phyloP scores from a whole-genome alignment of 345 rosid genomes.

The Euphorbia pulcherrima region DNA sequence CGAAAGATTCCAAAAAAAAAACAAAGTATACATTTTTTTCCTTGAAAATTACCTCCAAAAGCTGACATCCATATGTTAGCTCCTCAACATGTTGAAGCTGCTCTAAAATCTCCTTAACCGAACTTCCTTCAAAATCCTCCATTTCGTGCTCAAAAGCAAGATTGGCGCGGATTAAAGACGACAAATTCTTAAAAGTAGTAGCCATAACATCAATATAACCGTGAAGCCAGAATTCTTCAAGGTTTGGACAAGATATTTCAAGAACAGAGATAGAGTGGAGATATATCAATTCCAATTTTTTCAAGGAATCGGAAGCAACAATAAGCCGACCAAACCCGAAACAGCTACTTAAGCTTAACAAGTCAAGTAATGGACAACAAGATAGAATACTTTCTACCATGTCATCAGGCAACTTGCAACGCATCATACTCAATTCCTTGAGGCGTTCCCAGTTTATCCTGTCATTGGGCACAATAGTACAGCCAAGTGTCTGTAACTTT shows the following conservation, averaged over 20 bases:
- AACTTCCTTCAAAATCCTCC: neutral
- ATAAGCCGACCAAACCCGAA: neutral
- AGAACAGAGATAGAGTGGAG: neutral
- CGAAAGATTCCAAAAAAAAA: too few species aligned
- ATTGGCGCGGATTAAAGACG: neutral
- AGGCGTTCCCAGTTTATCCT: neutral
- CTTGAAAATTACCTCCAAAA: neutral
- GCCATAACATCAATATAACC: neutral
- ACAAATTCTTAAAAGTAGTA: too few species aligned
- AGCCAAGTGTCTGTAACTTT: neutral
- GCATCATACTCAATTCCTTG: neutral
- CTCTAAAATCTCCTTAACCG: neutral
- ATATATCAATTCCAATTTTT: neutral
- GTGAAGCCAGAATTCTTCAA: neutral
- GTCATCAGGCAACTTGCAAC: neutral
- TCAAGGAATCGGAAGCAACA: neutral
- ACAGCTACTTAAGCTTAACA: neutral
- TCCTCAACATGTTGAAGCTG: neutral
- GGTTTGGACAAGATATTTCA: neutral
- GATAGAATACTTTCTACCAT: slow-evolving; percentile 1
- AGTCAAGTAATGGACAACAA: slow-evolving; percentile 8
- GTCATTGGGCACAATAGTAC: neutral
- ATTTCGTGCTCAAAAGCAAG: neutral
- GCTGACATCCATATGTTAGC: neutral
- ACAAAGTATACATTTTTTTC: neutral